A percentile compares a stretch with the other conserved stretches of the same genome.
phyloP scores from a whole-genome alignment of 257 asterid genomes.

The Mitragyna speciosa region DNA sequence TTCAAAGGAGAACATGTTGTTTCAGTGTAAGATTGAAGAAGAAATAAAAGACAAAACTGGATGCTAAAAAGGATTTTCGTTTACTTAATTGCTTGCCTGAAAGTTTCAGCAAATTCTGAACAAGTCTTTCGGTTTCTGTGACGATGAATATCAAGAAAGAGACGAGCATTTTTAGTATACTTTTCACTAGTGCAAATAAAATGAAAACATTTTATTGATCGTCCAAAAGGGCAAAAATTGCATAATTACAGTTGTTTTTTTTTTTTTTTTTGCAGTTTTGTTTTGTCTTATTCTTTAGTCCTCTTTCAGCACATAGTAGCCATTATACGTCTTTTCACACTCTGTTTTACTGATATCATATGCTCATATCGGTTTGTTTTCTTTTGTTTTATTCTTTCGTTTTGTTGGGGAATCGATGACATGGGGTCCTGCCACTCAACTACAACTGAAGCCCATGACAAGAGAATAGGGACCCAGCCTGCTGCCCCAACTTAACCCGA shows the following conservation, averaged over 20 bases:
- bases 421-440: too few species aligned
- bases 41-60: neutral
- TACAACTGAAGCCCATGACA: too few species aligned
- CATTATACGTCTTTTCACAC: neutral
- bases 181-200: neutral
- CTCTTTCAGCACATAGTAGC: neutral
- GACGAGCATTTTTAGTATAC: neutral
- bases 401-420: neutral
- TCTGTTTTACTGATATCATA: neutral
- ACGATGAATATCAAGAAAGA: neutral
- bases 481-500: too few species aligned
- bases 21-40: neutral
- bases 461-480: too few species aligned
- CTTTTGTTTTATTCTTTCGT: too few species aligned
- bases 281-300: neutral
- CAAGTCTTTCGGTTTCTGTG: neutral
- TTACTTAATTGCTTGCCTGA: neutral
- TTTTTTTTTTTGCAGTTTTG: neutral
- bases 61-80: neutral
- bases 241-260: too few species aligned
- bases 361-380: too few species aligned
- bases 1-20: neutral
- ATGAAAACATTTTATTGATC: neutral
- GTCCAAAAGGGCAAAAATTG: too few species aligned
- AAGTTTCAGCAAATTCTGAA: neutral